Evolutionary conservation across 768 basidiomycete genomes (phyloP), one percentile per base, ranked within the genome.

Genomic region (Auricularia sp.): DNA sequence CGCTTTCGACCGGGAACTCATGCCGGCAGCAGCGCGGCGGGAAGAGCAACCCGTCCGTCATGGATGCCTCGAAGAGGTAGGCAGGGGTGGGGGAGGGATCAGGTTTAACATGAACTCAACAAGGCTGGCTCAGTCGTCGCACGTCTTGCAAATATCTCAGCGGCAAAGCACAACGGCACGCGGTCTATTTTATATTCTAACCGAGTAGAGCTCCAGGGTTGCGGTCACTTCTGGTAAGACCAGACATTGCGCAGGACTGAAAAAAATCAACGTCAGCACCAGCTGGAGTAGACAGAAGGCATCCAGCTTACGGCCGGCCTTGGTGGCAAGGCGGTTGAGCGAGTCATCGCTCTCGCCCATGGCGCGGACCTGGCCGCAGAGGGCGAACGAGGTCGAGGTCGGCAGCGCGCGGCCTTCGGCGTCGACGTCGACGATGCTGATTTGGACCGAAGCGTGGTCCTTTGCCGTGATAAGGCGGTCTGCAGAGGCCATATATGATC

Each of bases 401-500:
- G 76, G 74, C 70, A 90, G 77, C 16, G 92, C 92, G 71, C 84
- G 85, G 75, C 94, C 95, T 63, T 85, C 85, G 70, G 88, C 85
- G 74, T 98, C 95, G 73, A 99, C 97, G 73, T 24, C 96, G 67
- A 83, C 90, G 71, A 99, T 83, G 78, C 87, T 90, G 77, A 99
- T 88, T 76, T 99, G 97, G 74, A 99, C 94, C 37, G 95, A 97
- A 39, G 97, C 96, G 76, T 98, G 93, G 80, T 99, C 97, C 82
- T 98, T 98, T 72, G 96, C 92, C 69, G 90, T 98, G 81, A 99
- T 98, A 73, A 99, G 83, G 70, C 96, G 94, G 86, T 95, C 94
- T 97, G 67, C 66, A 16, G 10, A 59, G 66, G 24, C 24, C 59
- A 34, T 35, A 13, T 6, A 6, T 6, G 7, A 39, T 39, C 37